A percentile compares a stretch with the other conserved stretches of the same genome.
These are phyloP conservation scores for Debaryomyces castellii DNA, from an alignment of 805 yeast genomes.

Conservation along the genomic window DNA sequence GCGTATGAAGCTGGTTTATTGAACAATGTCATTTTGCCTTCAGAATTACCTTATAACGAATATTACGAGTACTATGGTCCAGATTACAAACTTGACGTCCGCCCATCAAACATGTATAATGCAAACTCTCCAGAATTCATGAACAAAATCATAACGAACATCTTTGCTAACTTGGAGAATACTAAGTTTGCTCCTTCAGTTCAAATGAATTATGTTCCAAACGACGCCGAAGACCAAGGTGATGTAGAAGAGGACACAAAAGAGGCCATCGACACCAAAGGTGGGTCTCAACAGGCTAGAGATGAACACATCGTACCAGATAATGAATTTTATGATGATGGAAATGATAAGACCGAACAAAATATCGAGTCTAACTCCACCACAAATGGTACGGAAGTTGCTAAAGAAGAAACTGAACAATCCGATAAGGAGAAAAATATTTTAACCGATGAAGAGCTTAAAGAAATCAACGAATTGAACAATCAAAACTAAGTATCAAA, in stretches of 20 bases:
- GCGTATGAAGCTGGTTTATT: slow-evolving; percentile 87
- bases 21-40: slow-evolving; percentile 72
- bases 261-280: slow-evolving; percentile 81
- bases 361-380: slow-evolving; percentile 16
- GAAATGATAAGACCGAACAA: slow-evolving; percentile 43
- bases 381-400: neutral
- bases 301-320: slow-evolving; percentile 71
- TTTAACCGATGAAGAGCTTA: slow-evolving; percentile 37
- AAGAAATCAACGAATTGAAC: slow-evolving; percentile 38
- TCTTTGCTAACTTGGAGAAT: slow-evolving; percentile 74
- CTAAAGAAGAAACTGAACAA: slow-evolving; percentile 1
- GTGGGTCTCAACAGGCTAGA: slow-evolving; percentile 84
- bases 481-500: neutral
- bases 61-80: slow-evolving; percentile 98
- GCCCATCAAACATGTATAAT: slow-evolving; percentile 95
- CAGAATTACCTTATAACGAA: slow-evolving; percentile 89
- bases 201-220: slow-evolving; percentile 86
- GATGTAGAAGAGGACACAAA: slow-evolving; percentile 83
- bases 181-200: slow-evolving; percentile 98
- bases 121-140: slow-evolving; percentile 92
- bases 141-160: slow-evolving; percentile 76
- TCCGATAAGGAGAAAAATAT: slow-evolving; percentile 7
- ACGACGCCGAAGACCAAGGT: slow-evolving; percentile 82
- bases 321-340: slow-evolving; percentile 76
- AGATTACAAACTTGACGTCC: slow-evolving; percentile 89